Evolutionary conservation across 257 asterid species (phyloP).

Genomic region (Lithospermum erythrorhizon): DNA sequence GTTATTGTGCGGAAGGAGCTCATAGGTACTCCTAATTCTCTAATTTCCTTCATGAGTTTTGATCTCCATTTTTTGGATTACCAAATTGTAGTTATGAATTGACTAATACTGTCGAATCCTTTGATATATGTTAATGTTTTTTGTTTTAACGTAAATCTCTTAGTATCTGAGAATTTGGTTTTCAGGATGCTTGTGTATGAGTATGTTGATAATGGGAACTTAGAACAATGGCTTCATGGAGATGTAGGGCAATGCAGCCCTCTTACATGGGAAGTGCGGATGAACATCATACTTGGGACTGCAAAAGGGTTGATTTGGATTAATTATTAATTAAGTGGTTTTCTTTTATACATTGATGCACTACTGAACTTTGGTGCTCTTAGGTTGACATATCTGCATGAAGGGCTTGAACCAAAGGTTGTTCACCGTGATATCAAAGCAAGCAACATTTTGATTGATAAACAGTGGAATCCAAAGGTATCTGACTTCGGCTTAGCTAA

Average conservation of each 20-base stretch:
- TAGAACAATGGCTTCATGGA: slow-evolving; percentile 99
- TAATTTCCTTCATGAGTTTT: not conserved
- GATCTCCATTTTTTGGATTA: not conserved
- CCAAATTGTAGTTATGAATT: too few species aligned
- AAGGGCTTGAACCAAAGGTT: slow-evolving; percentile 97
- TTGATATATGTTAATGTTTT: slow-evolving; percentile 4
- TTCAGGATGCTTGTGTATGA: slow-evolving; percentile 88
- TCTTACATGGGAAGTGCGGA: slow-evolving; percentile 84
- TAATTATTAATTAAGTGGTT: too few species aligned
- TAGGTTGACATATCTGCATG: slow-evolving; percentile 94
- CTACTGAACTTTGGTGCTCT: not conserved
- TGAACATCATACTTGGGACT: slow-evolving; percentile 84
- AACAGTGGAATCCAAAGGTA: slow-evolving; percentile 80
- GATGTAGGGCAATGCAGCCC: slow-evolving; percentile 87
- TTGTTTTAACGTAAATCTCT: too few species aligned
- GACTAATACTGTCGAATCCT: too few species aligned
- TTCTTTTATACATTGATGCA: too few species aligned
- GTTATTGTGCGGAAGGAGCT: slow-evolving; percentile 88
- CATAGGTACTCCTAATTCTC: slow-evolving; percentile 36
- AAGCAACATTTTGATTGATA: slow-evolving; percentile 87
- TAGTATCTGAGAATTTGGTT: too few species aligned
- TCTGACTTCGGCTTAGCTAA: slow-evolving; percentile 98
- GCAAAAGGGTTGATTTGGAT: slow-evolving; percentile 71
- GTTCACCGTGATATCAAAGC: slow-evolving; percentile 98
- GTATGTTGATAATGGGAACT: slow-evolving; percentile 83